Conservation (phyloP, 75 land plant species). For the Selaginella moellendorffii region DNA sequence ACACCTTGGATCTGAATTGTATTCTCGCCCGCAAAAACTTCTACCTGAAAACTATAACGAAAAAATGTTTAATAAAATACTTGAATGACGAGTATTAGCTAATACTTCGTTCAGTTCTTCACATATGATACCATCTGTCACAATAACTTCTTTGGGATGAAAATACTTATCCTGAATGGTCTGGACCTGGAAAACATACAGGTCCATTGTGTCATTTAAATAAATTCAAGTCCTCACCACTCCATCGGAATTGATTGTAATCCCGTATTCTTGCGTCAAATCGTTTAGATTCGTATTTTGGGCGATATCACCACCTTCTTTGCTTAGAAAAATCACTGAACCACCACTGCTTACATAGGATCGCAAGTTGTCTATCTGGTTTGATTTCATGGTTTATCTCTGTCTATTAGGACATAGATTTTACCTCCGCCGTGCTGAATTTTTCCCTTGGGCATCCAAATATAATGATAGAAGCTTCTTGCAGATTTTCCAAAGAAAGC, state of each 20-base stretch:
- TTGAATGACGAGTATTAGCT: not conserved
- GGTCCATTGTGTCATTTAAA: not conserved
- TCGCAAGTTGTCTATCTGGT: conserved; percentile 14
- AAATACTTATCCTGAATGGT: conserved; percentile 25
- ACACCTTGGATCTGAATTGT: no score
- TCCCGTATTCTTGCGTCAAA: conserved; percentile 24
- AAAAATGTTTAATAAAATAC: no score
- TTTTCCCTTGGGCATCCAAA: conserved; percentile 28
- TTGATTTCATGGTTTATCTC: not conserved
- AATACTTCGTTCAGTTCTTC: conserved; percentile 18
- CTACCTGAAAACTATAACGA: conserved; percentile 6
- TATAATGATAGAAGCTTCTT: conserved; percentile 11
- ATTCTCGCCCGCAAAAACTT: not conserved
- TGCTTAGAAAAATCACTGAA: conserved; percentile 14
- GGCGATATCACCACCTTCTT: conserved; percentile 19
- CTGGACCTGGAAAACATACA: conserved; percentile 9
- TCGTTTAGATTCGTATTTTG: conserved; percentile 12
- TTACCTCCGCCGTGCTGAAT: conserved; percentile 20
- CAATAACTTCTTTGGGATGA: conserved; percentile 29
- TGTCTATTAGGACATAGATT: no score
- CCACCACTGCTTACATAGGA: conserved; percentile 18
- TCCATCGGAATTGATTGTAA: conserved; percentile 20
- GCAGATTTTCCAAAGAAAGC: conserved; percentile 12
- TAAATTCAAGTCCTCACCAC: no score
- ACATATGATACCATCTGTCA: conserved; percentile 16